A percentile compares a stretch with the other conserved stretches of the same genome.
These are phyloP conservation scores for Linaria vulgaris DNA, from an alignment of 257 asterid genomes.

Conservation along the genomic window DNA sequence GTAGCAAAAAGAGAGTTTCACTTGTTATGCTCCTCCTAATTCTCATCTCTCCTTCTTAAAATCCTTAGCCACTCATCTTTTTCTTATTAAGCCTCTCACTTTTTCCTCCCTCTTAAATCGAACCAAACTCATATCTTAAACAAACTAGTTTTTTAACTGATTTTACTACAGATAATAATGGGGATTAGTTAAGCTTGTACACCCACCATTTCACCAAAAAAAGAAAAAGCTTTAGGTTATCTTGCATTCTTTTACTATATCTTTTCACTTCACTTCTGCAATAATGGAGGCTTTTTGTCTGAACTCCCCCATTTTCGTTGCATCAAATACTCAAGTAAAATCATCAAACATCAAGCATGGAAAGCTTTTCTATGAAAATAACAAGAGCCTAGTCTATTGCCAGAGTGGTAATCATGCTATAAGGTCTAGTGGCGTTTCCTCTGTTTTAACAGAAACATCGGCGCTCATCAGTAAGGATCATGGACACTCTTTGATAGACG, in stretches of 20 bases:
- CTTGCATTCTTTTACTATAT: conserved; percentile 30
- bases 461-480: conserved; percentile 42
- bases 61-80: conserved; percentile 41
- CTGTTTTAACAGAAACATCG: conserved; percentile 60
- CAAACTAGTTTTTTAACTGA: conserved; percentile 53
- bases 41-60: conserved; percentile 61
- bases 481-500: conserved; percentile 38
- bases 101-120: conserved; percentile 49
- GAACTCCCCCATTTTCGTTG: conserved; percentile 42
- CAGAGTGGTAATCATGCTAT: conserved; percentile 52
- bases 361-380: conserved; percentile 22
- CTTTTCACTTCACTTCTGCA: conserved; percentile 28
- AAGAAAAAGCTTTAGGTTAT: conserved; percentile 20
- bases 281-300: conserved; percentile 59
- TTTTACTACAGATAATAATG: conserved; percentile 16
- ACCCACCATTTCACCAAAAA: conserved; percentile 42
- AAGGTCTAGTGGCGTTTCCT: conserved; percentile 49
- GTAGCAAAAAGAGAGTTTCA: conserved; percentile 85
- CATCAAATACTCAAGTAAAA: conserved; percentile 24
- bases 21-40: conserved; percentile 65
- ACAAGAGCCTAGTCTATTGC: conserved; percentile 38
- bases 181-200: conserved; percentile 39
- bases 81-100: conserved; percentile 32
- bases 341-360: conserved; percentile 16
- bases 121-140: conserved; percentile 68